Conservation (phyloP, 108 stramenopile species). For the Bacterosira constricta region DNA sequence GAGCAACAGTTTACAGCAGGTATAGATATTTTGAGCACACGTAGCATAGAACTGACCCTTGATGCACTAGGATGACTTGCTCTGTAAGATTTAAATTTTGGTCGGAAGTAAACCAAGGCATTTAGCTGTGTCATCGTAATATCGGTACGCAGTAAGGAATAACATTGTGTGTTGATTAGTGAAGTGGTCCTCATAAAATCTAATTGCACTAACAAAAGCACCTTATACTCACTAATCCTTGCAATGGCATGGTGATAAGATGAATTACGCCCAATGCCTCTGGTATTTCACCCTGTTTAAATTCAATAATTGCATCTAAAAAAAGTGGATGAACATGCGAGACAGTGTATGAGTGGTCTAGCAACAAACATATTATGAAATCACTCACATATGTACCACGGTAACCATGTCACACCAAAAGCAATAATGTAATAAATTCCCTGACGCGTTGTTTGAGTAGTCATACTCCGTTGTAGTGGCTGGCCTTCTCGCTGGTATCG, state of each 20-base stretch:
- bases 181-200: too few species aligned
- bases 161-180: too few species aligned
- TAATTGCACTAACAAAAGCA: too few species aligned
- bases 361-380: too few species aligned
- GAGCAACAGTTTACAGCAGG: background rate
- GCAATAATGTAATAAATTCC: constrained; percentile 22
- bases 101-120: constrained; percentile 28
- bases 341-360: too few species aligned
- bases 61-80: constrained; percentile 4
- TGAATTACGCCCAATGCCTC: constrained; percentile 9
- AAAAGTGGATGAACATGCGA: too few species aligned
- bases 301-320: constrained; percentile 5
- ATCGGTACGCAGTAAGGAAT: too few species aligned
- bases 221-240: background rate
- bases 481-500: constrained; percentile 1
- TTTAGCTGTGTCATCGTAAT: constrained; percentile 6
- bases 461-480: background rate
- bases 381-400: too few species aligned
- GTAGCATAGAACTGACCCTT: background rate
- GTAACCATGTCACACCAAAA: constrained; percentile 14
- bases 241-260: constrained; percentile 13
- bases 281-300: background rate
- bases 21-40: background rate
- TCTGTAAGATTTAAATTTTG: constrained; percentile 11
- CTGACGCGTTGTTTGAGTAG: constrained; percentile 2